Percentiles rank a stretch among this genome's conserved stretches.
phyloP scores from a whole-genome alignment of 148 eudicot species.

The Camellia granthamiana region DNA sequence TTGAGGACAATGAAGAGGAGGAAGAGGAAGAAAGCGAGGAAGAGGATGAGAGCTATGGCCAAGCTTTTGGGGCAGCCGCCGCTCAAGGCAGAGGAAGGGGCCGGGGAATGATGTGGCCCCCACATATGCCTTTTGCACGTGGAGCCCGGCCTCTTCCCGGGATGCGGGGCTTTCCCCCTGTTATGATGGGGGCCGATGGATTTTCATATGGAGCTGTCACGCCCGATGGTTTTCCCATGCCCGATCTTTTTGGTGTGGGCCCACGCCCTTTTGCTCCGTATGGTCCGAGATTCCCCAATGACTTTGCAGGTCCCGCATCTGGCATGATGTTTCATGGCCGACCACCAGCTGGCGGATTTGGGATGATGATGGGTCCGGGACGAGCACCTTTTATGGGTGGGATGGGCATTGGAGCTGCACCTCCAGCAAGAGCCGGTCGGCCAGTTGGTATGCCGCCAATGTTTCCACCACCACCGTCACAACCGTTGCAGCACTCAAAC shows the following conservation, averaged over 20 bases:
- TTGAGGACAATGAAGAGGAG: slow-evolving; percentile 97
- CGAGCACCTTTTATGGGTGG: slow-evolving; percentile 82
- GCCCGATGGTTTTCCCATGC: slow-evolving; percentile 68
- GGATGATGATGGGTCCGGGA: slow-evolving; percentile 90
- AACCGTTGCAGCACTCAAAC: slow-evolving; percentile 38
- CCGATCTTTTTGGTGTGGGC: slow-evolving; percentile 68
- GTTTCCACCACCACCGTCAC: slow-evolving; percentile 48
- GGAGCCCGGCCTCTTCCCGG: slow-evolving; percentile 69
- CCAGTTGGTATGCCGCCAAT: slow-evolving; percentile 58
- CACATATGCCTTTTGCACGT: slow-evolving; percentile 70
- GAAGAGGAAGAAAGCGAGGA: slow-evolving; percentile 94
- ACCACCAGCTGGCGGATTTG: slow-evolving; percentile 74
- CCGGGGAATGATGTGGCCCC: slow-evolving; percentile 90
- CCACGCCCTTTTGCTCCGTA: slow-evolving; percentile 87
- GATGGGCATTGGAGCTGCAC: slow-evolving; percentile 41
- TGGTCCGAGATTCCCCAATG: slow-evolving; percentile 73
- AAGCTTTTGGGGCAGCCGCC: slow-evolving; percentile 36
- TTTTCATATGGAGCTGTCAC: slow-evolving; percentile 61
- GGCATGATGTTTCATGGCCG: slow-evolving; percentile 83
- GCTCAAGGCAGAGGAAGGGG: slow-evolving; percentile 85
- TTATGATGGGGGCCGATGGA: slow-evolving; percentile 78
- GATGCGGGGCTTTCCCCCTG: slow-evolving; percentile 75
- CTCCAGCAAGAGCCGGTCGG: slow-evolving; percentile 50
- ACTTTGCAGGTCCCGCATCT: slow-evolving; percentile 60
- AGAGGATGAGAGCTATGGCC: slow-evolving; percentile 66